Percentiles rank a stretch among this genome's conserved stretches.
Evolutionary conservation across 345 rosid species (phyloP).

Genomic region (Cardamine chenopodiifolia): DNA sequence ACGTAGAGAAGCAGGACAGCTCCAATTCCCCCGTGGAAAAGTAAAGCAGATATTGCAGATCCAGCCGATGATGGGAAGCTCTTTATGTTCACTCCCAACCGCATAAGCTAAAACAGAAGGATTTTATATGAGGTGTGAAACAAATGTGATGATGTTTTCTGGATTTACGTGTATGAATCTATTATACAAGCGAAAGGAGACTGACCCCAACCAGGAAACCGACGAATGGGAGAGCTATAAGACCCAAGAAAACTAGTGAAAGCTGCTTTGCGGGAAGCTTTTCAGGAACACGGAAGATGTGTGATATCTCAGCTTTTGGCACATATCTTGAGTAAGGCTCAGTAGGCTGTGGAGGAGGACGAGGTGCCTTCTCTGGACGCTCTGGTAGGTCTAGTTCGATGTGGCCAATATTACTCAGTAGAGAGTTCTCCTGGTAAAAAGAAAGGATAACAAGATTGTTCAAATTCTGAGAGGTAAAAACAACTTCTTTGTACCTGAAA

Average conservation of each 20-base stretch:
- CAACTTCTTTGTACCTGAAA: constrained; percentile 6
- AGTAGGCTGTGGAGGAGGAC: constrained; percentile 60
- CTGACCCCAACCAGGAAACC: constrained; percentile 93
- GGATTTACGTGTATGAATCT: not conserved
- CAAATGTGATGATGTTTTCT: not conserved
- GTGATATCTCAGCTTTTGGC: constrained; percentile 84
- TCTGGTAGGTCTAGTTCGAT: constrained; percentile 89
- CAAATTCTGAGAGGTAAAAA: not conserved
- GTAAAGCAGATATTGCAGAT: constrained; percentile 66
- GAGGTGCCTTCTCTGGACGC: constrained; percentile 90
- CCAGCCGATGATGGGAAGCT: constrained; percentile 72
- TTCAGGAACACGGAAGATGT: constrained; percentile 88
- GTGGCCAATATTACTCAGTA: constrained; percentile 65
- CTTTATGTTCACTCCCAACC: constrained; percentile 83
- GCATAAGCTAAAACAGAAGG: constrained; percentile 54
- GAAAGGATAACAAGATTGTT: constrained; percentile 10
- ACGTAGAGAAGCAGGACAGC: constrained; percentile 81
- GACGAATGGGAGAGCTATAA: constrained; percentile 67
- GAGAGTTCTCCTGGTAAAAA: constrained; percentile 76
- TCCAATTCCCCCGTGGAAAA: constrained; percentile 88
- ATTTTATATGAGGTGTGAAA: not conserved
- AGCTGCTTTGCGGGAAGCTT: constrained; percentile 81
- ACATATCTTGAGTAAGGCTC: constrained; percentile 76
- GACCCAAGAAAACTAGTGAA: constrained; percentile 83
- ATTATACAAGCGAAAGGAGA: constrained; percentile 18